Base-by-base conservation (phyloP, 139 green algal genomes). In the Auxenochlorella pyrenoidosa region DNA sequence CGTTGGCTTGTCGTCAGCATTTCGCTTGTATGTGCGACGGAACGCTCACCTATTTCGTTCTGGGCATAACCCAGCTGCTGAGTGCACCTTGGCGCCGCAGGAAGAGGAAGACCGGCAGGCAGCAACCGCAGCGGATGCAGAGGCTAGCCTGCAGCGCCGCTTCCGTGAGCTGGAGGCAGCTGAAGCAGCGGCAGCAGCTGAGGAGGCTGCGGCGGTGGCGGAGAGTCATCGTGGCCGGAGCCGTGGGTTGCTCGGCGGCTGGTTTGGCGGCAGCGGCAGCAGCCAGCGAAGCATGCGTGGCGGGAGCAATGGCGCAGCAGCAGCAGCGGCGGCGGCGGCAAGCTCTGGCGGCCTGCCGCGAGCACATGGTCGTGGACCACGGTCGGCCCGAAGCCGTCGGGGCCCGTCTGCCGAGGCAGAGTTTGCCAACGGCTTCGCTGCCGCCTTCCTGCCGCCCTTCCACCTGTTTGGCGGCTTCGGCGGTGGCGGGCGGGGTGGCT, bases 61-160 rank as follows among this genome's bases (percentile, higher is more conserved):
- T 54, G 47, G 10, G 8, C 47, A 54, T 6, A 10, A 54, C 47
- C 47, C 47, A 54, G 47, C 47, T 54, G 8, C 47, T n/a, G n/a
- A n/a, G n/a, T n/a, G n/a, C n/a, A 6, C 47, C 47, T 54, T 54
- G 47, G 8, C 47, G 47, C 10, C 10, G 75, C 75, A 88, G 84
- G 84, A 83, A 21, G 84, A 83, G 40, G 84, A 88, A 59, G 84
- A 88, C 22, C 73, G 84, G 13, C 43, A 43, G 4, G 60, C 38
- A 5, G 75, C 60, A 22, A 40, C 77, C 5, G 60, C 76, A 38
- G 75, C 38, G 1, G 40, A 68, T 16, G 84, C 58, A 6, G 75
- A 84, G 58, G 40, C 75, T 1, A 21, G 24, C 40, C 59, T 88
- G 59, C 60, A 65, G 41, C 75, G 59, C 40, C 73, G 84, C 15